Percentiles rank a stretch among this genome's conserved stretches.
These are phyloP conservation scores for Trametes cubensis DNA, from an alignment of 768 basidiomycete species.

Conservation along the genomic window DNA sequence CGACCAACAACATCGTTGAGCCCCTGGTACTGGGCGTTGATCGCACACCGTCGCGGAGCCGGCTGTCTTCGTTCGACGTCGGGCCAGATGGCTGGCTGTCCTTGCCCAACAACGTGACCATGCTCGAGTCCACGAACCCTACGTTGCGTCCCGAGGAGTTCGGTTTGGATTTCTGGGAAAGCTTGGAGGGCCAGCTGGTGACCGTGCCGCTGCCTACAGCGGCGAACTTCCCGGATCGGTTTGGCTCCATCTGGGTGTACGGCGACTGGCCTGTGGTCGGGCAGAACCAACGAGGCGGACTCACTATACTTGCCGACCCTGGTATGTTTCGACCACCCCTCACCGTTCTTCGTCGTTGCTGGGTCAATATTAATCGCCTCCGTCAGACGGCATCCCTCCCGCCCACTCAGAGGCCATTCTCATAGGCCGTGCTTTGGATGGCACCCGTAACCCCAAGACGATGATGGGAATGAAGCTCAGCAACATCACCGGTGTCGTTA, in stretches of 20 bases:
- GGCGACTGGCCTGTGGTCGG: constrained; percentile 60
- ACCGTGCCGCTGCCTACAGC: constrained; percentile 51
- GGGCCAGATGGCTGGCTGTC: constrained; percentile 59
- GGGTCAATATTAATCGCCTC: neutral
- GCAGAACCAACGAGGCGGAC: constrained; percentile 56
- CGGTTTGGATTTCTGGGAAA: constrained; percentile 68
- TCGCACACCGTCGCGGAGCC: constrained; percentile 53
- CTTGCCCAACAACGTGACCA: constrained; percentile 55
- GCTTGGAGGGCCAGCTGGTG: constrained; percentile 61
- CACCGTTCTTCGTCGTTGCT: neutral
- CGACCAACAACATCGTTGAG: constrained; percentile 47
- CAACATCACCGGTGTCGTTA: constrained; percentile 58
- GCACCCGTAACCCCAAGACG: constrained; percentile 50
- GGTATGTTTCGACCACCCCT: constrained; percentile 11
- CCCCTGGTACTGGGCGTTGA: constrained; percentile 57
- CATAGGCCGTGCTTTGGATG: constrained; percentile 57
- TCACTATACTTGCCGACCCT: constrained; percentile 51
- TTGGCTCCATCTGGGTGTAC: constrained; percentile 61
- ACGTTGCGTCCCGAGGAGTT: constrained; percentile 52
- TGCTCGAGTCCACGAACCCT: constrained; percentile 47
- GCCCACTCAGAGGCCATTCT: constrained; percentile 60
- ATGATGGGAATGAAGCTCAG: constrained; percentile 49
- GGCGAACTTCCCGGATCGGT: constrained; percentile 53
- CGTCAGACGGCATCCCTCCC: constrained; percentile 50
- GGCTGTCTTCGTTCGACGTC: constrained; percentile 51